Evolutionary conservation across 371 early-diverging fungal species (phyloP).

Genomic region (Mortierella sp.): DNA sequence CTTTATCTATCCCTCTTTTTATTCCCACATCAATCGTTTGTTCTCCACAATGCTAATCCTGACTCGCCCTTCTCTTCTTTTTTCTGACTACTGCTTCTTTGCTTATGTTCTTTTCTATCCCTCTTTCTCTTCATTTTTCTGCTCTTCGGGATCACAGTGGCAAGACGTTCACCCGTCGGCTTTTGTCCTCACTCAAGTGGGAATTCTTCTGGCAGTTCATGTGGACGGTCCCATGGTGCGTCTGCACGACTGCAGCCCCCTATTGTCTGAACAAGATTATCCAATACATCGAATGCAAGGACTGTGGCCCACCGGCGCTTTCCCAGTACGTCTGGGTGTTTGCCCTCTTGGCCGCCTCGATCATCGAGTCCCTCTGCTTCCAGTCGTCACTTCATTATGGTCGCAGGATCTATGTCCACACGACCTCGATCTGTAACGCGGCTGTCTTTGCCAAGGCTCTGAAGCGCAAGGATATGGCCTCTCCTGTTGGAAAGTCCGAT

Average conservation of each 20-base stretch:
- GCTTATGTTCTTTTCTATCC: background rate
- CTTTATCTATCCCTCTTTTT: background rate
- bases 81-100: background rate
- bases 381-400: conserved; percentile 73
- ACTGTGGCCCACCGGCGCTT: conserved; percentile 42
- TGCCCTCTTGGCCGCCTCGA: conserved; percentile 66
- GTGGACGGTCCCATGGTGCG: conserved; percentile 64
- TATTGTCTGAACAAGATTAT: conserved; percentile 69
- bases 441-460: conserved; percentile 72
- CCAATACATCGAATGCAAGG: conserved; percentile 64
- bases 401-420: conserved; percentile 63
- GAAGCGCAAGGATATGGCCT: conserved; percentile 63
- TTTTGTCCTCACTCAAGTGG: conserved; percentile 54
- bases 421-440: conserved; percentile 69
- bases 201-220: conserved; percentile 60
- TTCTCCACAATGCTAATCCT: background rate
- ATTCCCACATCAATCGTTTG: background rate
- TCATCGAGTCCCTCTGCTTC: conserved; percentile 60
- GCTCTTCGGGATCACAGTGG: conserved; percentile 4
- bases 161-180: conserved; percentile 31
- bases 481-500: conserved; percentile 29
- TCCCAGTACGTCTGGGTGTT: conserved; percentile 71
- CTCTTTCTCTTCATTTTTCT: background rate
- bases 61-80: background rate
- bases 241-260: conserved; percentile 67